A percentile compares a stretch with the other conserved stretches of the same genome.
Evolutionary conservation across 768 basidiomycete genomes (phyloP).

Genomic region (Calocybe gangraenosa): DNA sequence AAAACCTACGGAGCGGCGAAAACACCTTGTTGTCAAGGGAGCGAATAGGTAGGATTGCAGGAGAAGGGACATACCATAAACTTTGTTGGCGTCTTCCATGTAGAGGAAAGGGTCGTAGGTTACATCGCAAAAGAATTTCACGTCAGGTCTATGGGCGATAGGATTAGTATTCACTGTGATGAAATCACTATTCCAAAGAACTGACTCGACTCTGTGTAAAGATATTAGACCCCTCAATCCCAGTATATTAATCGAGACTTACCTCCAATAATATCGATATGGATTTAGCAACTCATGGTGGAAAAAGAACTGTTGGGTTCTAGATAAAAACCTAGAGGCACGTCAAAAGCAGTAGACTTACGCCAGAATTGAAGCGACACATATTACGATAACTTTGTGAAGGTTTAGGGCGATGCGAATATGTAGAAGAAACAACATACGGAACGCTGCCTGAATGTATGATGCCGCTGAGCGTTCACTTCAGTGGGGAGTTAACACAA

Average conservation of each 20-base stretch:
- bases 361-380: slow-evolving; percentile 94
- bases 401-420: not conserved
- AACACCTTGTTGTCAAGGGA: not conserved
- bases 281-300: slow-evolving; percentile 69
- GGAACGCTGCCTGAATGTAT: slow-evolving; percentile 57
- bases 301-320: slow-evolving; percentile 66
- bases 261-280: slow-evolving; percentile 84
- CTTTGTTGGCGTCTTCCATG: slow-evolving; percentile 64
- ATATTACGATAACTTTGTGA: slow-evolving; percentile 77
- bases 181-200: slow-evolving; percentile 4
- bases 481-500: slow-evolving; percentile 1
- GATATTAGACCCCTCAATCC: not conserved
- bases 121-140: slow-evolving; percentile 75
- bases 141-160: slow-evolving; percentile 49
- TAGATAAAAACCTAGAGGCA: slow-evolving; percentile 1
- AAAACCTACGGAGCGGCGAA: slow-evolving; percentile 67
- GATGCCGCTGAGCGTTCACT: not conserved
- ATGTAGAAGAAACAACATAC: slow-evolving; percentile 35
- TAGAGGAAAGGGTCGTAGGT: slow-evolving; percentile 78
- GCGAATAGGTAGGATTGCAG: not conserved
- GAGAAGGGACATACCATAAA: slow-evolving; percentile 32
- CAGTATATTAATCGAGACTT: slow-evolving; percentile 14
- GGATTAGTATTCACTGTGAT: not conserved
- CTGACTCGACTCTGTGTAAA: slow-evolving; percentile 66
- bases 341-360: slow-evolving; percentile 30